Base-by-base conservation (phyloP, 2,329 filamentous ascomycete species). In the Alternaria infectoria region DNA sequence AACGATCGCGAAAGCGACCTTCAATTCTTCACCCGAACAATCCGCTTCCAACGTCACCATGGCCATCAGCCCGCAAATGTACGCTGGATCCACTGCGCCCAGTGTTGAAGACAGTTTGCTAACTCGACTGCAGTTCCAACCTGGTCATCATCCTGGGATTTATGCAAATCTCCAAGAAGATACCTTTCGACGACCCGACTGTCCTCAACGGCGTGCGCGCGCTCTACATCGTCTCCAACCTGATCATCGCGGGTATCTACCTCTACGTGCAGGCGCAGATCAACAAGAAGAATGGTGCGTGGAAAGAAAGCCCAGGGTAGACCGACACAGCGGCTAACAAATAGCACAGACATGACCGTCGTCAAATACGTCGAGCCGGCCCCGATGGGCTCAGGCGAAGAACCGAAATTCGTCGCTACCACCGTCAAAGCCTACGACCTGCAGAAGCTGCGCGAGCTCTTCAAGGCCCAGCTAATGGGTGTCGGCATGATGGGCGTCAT, bases 311-410 rank as follows among this genome's bases (percentile, higher is more conserved):
- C 49, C n/a, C n/a, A 4, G 10, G 26, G n/a, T 23, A 30, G 44
- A 17, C n/a, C 13, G 4, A 17, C 9, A 23, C 47, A 19, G 55
- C n/a, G 19, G 66, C 71, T 75, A 61, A 76, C 49, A 40, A 40
- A 55, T 26, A 36, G 1, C 6, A 15, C 78, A 98, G 96, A 99
- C 80, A 88, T 97, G 84, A 97, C 94, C 23, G 97, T 96, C 4
- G 90, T 99, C 79, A 98, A 99, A 85, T 99, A 99, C 84, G 94
- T 99, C 80, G 96, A 99, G 85, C 95, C 94, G 47, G 89, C 96
- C 6, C 90, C 93, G 47, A 93, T 97, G 90, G 96, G 96, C 74
- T 96, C 92, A 74, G 88, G 90, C 77, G 96, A 98, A 82, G 94
- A 97, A 83, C 90, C 92, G 80, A 97, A 97, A 84, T 92, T 97